Evolutionary conservation across 75 land plant species (phyloP).

Genomic region (Gnetum montanum): DNA sequence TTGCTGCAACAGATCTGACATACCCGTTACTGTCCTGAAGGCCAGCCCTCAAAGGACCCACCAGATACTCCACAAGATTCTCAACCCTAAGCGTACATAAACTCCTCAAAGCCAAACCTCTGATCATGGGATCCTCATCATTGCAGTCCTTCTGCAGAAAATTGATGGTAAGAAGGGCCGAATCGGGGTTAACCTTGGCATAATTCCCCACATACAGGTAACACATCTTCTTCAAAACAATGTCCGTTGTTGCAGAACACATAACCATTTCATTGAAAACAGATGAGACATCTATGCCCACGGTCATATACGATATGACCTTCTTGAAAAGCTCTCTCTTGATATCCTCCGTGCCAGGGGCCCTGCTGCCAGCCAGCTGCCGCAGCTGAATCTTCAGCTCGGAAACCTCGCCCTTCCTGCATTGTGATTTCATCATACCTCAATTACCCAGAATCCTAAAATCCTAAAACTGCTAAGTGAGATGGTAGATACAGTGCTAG

Average conservation of each 20-base stretch:
- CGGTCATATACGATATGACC: slow-evolving; percentile 94
- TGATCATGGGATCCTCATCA: slow-evolving; percentile 92
- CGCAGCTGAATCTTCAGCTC: slow-evolving; percentile 91
- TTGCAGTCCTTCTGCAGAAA: slow-evolving; percentile 93
- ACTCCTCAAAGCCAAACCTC: slow-evolving; percentile 87
- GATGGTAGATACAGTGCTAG: neutral
- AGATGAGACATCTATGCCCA: slow-evolving; percentile 93
- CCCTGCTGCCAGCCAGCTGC: slow-evolving; percentile 86
- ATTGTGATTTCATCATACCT: neutral
- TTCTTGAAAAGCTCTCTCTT: slow-evolving; percentile 95
- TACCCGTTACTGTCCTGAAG: slow-evolving; percentile 73
- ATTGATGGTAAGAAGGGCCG: slow-evolving; percentile 93
- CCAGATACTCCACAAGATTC: slow-evolving; percentile 87
- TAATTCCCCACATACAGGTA: slow-evolving; percentile 94
- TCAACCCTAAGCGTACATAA: slow-evolving; percentile 81
- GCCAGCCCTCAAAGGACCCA: slow-evolving; percentile 70
- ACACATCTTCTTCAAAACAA: slow-evolving; percentile 98
- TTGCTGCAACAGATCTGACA: slow-evolving; percentile 79
- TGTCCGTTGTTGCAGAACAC: slow-evolving; percentile 98
- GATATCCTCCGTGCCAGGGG: slow-evolving; percentile 81
- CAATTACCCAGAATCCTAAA: neutral
- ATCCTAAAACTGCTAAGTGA: neutral
- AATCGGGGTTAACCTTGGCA: slow-evolving; percentile 86
- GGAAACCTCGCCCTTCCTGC: slow-evolving; percentile 82
- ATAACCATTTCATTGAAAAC: slow-evolving; percentile 96